A percentile compares a stretch with the other conserved stretches of the same genome.
phyloP scores from a whole-genome alignment of 768 basidiomycete genomes.

The Hygrocybe coccinea region DNA sequence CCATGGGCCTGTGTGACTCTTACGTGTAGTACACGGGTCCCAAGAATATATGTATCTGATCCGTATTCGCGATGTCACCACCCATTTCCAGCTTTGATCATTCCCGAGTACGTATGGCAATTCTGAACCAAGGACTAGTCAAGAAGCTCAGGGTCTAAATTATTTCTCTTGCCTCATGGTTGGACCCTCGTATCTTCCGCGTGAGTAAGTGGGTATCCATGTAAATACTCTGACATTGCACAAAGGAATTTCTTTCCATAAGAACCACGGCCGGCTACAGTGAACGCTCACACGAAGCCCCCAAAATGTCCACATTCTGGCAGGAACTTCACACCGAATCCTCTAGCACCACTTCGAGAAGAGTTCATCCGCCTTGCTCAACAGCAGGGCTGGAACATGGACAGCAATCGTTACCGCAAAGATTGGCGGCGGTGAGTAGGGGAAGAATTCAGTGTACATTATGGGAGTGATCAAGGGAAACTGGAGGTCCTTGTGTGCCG shows the following conservation, averaged over 20 bases:
- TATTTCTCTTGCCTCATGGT: too few species aligned
- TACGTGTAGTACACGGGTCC: not conserved
- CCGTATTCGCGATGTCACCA: not conserved
- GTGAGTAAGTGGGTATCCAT: too few species aligned
- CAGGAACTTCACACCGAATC: constrained; percentile 8
- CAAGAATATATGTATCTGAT: too few species aligned
- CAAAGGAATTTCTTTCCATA: too few species aligned
- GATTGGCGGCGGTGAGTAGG: constrained; percentile 10
- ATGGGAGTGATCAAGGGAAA: constrained; percentile 8
- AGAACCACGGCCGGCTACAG: not conserved
- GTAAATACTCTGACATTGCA: too few species aligned
- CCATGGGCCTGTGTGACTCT: not conserved
- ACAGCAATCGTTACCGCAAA: constrained; percentile 5
- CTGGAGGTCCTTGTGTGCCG: constrained; percentile 13
- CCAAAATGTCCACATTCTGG: constrained; percentile 6
- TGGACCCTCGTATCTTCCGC: too few species aligned
- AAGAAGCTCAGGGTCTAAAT: too few species aligned
- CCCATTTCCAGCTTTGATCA: too few species aligned
- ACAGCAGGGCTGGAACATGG: constrained; percentile 6
- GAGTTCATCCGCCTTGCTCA: constrained; percentile 13
- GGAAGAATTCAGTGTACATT: constrained; percentile 10
- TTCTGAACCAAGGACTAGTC: too few species aligned
- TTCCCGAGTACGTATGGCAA: too few species aligned
- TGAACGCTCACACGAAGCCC: not conserved
- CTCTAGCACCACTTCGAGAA: constrained; percentile 5